Evolutionary conservation across 257 asterid species (phyloP), one percentile per base, ranked within the genome.

Genomic region (Solanum pinnatisectum): DNA sequence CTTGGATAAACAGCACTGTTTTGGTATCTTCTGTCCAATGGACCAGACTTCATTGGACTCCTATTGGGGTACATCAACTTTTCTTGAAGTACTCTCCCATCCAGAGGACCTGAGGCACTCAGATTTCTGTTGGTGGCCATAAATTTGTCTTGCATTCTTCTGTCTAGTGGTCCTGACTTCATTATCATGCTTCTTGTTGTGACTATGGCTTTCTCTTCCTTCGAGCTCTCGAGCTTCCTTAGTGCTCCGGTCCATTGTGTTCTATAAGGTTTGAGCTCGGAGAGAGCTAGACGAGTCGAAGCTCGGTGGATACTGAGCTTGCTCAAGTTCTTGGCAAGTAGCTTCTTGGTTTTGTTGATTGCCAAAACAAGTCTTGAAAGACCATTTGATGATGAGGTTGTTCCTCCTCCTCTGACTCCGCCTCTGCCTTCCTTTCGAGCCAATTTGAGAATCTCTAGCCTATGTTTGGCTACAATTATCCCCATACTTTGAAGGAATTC

Each of bases 401-500:
- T 36, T 36, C 42, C 78, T 42, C 89, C 87, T 10, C 22, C 60
- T 49, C 56, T 20, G 0, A 18, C 8, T 49, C 36, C 87, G 14
- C 36, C 22, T 27, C 89, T 83, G 9, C 39, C 78, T 22, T 94
- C 95, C 84, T 94, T 94, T 20, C 89, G 87, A 4, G 95, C 94
- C 4, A 95, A 95, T 88, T 94, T 95, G 84, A 95, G 92, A 37
- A 95, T 95, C 89, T 94, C 96, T 15, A 94, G 91, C 32, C 98
- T 91, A 89, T 95, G 98, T 71, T 94, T 94, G 44, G 98, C 97
- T 2, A 94, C 76, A 46, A 32, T 40, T 87, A 95, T 89, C n/a
- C 97, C 98, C 88, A 94, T 81, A 90, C 98, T 95, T 81, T 92
- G 95, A 6, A 95, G 97, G 84, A 95, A 94, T 56, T 95, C 98